phyloP scores from a whole-genome alignment of 345 rosid genomes.

The Isatis tinctoria region DNA sequence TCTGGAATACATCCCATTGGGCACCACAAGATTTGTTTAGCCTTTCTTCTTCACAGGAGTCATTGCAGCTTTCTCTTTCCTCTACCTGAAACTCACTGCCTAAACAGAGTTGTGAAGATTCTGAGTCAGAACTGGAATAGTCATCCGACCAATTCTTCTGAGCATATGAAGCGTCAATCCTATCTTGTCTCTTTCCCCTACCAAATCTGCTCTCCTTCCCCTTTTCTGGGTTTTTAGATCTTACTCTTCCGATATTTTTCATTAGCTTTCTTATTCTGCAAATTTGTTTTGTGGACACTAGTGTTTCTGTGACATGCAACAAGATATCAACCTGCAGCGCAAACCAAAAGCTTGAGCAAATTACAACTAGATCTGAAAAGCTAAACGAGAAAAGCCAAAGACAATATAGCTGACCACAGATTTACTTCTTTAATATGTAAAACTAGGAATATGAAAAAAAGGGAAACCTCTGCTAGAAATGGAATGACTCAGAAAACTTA shows the following conservation, averaged over 20 bases:
- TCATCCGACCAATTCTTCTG: slow-evolving; percentile 38
- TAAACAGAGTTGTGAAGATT: slow-evolving; percentile 32
- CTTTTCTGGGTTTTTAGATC: slow-evolving; percentile 7
- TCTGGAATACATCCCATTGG: slow-evolving; percentile 90
- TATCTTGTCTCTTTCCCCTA: slow-evolving; percentile 27
- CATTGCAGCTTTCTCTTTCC: slow-evolving; percentile 26
- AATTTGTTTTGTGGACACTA: slow-evolving; percentile 71
- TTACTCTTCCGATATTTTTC: slow-evolving; percentile 30
- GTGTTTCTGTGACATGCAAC: slow-evolving; percentile 70
- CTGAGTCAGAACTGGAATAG: slow-evolving; percentile 46
- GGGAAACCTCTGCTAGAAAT: background rate
- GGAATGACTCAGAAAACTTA: slow-evolving; percentile 32
- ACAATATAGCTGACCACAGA: background rate
- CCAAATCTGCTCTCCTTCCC: background rate
- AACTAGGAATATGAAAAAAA: background rate
- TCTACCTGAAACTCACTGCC: slow-evolving; percentile 24
- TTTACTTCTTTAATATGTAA: background rate
- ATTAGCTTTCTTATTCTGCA: slow-evolving; percentile 68
- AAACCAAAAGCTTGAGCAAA: slow-evolving; percentile 19
- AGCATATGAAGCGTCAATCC: slow-evolving; percentile 33
- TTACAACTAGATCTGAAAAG: background rate
- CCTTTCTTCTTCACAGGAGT: slow-evolving; percentile 30
- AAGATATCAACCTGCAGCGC: slow-evolving; percentile 73
- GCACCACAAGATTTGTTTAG: slow-evolving; percentile 58
- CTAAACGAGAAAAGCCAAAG: background rate